Conservation (phyloP, 495 filamentous ascomycete species). For the Articulospora tetracladia region DNA sequence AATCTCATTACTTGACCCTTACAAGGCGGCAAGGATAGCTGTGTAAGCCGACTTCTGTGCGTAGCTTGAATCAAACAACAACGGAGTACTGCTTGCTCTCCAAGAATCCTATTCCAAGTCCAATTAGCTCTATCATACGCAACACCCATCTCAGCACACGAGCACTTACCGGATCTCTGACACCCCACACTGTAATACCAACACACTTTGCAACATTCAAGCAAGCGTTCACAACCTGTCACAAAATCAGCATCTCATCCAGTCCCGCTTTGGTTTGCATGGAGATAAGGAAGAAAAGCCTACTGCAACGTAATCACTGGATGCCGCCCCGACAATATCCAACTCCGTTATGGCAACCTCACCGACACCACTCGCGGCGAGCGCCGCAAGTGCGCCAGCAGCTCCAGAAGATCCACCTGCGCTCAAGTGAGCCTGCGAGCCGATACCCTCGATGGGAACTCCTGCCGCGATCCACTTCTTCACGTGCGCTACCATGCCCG, state of each 20-base stretch:
- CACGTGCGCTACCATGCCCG: constrained; percentile 60
- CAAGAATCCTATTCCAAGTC: constrained; percentile 45
- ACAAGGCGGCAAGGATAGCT: constrained; percentile 27
- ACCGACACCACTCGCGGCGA: constrained; percentile 42
- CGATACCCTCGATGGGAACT: constrained; percentile 71
- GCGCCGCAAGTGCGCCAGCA: constrained; percentile 49
- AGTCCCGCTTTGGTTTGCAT: background rate
- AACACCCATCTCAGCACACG: background rate
- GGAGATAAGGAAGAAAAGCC: constrained; percentile 18
- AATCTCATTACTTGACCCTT: no score
- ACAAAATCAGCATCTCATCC: background rate
- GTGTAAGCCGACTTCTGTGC: constrained; percentile 62
- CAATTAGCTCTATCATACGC: background rate
- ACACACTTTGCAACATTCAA: constrained; percentile 61
- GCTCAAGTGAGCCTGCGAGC: constrained; percentile 45
- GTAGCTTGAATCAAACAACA: constrained; percentile 63
- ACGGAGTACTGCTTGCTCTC: constrained; percentile 54
- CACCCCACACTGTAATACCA: constrained; percentile 75
- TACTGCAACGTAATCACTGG: constrained; percentile 57
- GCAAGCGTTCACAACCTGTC: constrained; percentile 51
- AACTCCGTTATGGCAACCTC: constrained; percentile 64
- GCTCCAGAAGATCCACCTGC: constrained; percentile 41
- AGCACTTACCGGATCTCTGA: constrained; percentile 46
- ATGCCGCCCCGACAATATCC: constrained; percentile 56
- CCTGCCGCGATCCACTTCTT: constrained; percentile 62